phyloP scores from a whole-genome alignment of 495 filamentous ascomycete genomes.

The Corynascus novoguineensis region DNA sequence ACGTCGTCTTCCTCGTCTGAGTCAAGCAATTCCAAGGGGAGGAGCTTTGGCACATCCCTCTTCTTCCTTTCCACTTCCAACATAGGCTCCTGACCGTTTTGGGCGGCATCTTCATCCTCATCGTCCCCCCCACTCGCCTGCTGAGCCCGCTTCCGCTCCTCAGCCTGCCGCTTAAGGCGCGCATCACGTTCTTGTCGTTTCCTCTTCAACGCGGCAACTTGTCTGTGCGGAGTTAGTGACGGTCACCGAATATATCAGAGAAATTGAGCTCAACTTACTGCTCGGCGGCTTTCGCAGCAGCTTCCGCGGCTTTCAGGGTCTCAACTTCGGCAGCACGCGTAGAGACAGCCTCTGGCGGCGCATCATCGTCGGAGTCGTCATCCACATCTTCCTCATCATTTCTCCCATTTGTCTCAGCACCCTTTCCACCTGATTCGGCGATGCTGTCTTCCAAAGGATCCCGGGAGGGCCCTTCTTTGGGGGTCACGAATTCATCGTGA shows the following conservation, averaged over 20 bases:
- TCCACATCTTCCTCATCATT: constrained; percentile 34
- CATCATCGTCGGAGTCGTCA: constrained; percentile 40
- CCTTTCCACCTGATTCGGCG: constrained; percentile 18
- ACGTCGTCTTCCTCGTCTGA: constrained; percentile 39
- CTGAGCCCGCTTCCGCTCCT: constrained; percentile 33
- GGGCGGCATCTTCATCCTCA: constrained; percentile 16
- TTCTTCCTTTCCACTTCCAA: constrained; percentile 24
- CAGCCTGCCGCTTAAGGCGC: constrained; percentile 42
- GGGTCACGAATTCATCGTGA: constrained; percentile 31
- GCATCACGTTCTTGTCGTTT: constrained; percentile 44
- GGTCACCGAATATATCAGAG: neutral
- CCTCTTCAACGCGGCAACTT: constrained; percentile 38
- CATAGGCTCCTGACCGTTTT: constrained; percentile 15
- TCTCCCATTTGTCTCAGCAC: constrained; percentile 24
- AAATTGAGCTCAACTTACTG: constrained; percentile 25
- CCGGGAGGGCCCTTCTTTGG: constrained; percentile 27
- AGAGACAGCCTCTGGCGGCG: constrained; percentile 43
- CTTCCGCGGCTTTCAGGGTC: constrained; percentile 31
- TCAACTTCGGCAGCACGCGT: constrained; percentile 34
- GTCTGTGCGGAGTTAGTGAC: constrained; percentile 26
- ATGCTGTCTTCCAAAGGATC: constrained; percentile 24
- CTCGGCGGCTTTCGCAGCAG: constrained; percentile 38
- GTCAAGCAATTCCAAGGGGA: constrained; percentile 44
- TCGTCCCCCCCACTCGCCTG: constrained; percentile 6
- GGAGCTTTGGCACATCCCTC: constrained; percentile 33